These are phyloP conservation scores for Cercospora beticola DNA, from an alignment of 2,329 filamentous ascomycete genomes.

Conservation along the genomic window DNA sequence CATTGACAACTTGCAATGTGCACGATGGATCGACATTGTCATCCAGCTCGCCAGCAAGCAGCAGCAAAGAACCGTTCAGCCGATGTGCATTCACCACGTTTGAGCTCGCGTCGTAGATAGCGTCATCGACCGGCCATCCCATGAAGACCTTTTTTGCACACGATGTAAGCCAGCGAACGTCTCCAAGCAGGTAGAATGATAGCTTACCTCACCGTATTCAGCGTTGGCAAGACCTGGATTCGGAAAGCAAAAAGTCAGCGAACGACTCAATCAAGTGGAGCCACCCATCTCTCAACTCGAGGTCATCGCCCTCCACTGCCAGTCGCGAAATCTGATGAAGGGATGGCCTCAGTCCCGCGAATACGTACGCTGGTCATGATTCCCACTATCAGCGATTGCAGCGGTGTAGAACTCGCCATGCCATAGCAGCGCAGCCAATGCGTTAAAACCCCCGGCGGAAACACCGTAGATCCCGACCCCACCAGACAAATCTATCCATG, in stretches of 20 bases:
- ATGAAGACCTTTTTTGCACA: conserved; percentile 10
- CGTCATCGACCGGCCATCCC: conserved; percentile 12
- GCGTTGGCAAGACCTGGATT: not conserved
- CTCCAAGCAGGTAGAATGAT: not conserved
- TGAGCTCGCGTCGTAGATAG: conserved; percentile 6
- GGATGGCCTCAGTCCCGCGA: not conserved
- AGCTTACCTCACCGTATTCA: not conserved
- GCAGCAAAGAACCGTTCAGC: conserved; percentile 5
- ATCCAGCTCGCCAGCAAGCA: conserved; percentile 15
- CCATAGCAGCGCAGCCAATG: conserved; percentile 12
- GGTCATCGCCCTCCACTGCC: not conserved
- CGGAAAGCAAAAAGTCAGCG: not conserved
- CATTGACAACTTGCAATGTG: conserved; percentile 17
- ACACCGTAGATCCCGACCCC: conserved; percentile 11
- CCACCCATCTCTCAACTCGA: not conserved
- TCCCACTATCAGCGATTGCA: conserved; percentile 8
- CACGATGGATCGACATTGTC: conserved; percentile 13
- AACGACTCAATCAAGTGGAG: not conserved
- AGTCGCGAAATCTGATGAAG: not conserved
- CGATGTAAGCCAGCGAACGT: not conserved
- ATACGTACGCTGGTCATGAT: conserved; percentile 12
- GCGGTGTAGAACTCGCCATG: conserved; percentile 13
- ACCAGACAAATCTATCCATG: conserved; percentile 9
- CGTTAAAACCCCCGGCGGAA: conserved; percentile 7
- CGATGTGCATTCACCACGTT: conserved; percentile 13